Conservation (phyloP, 805 yeast species). For the Pichia ethanolica region DNA sequence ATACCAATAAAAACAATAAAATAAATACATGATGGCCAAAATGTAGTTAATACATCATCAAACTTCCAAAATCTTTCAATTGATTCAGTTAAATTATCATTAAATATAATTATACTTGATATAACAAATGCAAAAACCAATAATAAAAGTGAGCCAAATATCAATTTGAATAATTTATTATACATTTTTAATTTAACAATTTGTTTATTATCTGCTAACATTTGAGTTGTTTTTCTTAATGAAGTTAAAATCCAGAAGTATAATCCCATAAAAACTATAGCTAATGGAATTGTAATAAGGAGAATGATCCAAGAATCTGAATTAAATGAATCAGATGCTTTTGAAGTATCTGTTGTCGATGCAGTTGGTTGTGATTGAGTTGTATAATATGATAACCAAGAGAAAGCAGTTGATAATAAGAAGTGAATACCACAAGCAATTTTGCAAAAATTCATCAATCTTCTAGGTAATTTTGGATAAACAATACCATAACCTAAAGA, state of each 20-base stretch:
- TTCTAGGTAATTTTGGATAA: conserved; percentile 70
- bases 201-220: conserved; percentile 79
- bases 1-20: conserved; percentile 75
- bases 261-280: conserved; percentile 60
- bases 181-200: conserved; percentile 85
- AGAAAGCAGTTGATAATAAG: conserved; percentile 44
- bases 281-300: conserved; percentile 62
- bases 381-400: conserved; percentile 36
- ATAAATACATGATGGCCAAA: conserved; percentile 91
- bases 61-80: conserved; percentile 89
- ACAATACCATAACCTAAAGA: conserved; percentile 94
- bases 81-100: conserved; percentile 67
- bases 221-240: conserved; percentile 64
- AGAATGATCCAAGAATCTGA: conserved; percentile 40
- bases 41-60: conserved; percentile 79
- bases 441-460: conserved; percentile 64
- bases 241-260: conserved; percentile 70
- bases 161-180: conserved; percentile 64
- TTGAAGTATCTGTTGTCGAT: conserved; percentile 27
- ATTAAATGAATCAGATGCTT: conserved; percentile 43
- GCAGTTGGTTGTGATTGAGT: conserved; percentile 27
- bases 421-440: conserved; percentile 52
- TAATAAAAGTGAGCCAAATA: conserved; percentile 63
- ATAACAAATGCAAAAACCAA: conserved; percentile 65
- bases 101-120: conserved; percentile 61